Evolutionary conservation across 2,329 filamentous ascomycete species (phyloP).

Genomic region (Claviceps citrina): DNA sequence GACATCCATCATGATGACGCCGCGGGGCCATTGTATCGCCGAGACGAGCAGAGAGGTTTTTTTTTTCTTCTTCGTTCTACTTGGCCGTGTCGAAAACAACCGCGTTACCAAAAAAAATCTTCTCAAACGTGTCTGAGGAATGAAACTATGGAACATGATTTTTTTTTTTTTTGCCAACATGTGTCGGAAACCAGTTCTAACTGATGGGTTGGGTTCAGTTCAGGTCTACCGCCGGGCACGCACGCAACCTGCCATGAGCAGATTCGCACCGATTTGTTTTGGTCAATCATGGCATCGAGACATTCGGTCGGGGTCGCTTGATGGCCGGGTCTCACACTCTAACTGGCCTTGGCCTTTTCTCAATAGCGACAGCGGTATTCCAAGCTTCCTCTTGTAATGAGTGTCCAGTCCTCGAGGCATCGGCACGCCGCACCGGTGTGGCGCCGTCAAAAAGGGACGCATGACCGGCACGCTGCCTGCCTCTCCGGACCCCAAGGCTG

Average conservation of each 20-base stretch:
- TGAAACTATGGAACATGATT: too few species aligned
- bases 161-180: not conserved
- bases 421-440: not conserved
- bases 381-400: not conserved
- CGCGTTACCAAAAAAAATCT: slow-evolving; percentile 46
- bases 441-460: not conserved
- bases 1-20: slow-evolving; percentile 30
- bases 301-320: too few species aligned
- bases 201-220: too few species aligned
- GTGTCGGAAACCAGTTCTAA: too few species aligned
- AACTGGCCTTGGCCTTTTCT: too few species aligned
- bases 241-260: not conserved
- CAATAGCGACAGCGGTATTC: too few species aligned
- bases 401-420: too few species aligned
- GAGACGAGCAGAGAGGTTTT: slow-evolving; percentile 6
- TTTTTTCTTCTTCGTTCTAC: slow-evolving; percentile 7
- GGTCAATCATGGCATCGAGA: not conserved
- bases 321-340: too few species aligned
- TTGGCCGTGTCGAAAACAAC: slow-evolving; percentile 42
- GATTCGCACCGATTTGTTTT: not conserved
- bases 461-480: not conserved
- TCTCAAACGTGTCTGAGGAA: slow-evolving; percentile 46
- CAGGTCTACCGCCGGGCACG: not conserved
- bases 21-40: slow-evolving; percentile 35
- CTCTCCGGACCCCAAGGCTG: too few species aligned